Percentiles rank a stretch among this genome's conserved stretches.
phyloP scores from a whole-genome alignment of 306 rosid species.

The Citrullus mucosospermus region DNA sequence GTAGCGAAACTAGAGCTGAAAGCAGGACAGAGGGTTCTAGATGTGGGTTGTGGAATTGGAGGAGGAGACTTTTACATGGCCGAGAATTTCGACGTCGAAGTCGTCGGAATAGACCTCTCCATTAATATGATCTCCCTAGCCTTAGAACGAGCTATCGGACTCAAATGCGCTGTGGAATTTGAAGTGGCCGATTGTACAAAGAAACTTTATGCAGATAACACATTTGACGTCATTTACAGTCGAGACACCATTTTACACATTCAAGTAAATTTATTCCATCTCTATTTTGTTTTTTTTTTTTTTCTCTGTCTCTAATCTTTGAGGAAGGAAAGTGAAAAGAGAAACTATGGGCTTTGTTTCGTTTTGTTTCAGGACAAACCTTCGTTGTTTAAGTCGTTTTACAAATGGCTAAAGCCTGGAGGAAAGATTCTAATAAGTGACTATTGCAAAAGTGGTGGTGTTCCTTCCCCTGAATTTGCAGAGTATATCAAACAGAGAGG shows the following conservation, averaged over 20 bases:
- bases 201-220: slow-evolving; percentile 48
- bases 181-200: slow-evolving; percentile 86
- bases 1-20: slow-evolving; percentile 65
- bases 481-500: slow-evolving; percentile 75
- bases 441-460: slow-evolving; percentile 61
- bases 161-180: slow-evolving; percentile 61
- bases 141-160: slow-evolving; percentile 75
- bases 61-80: slow-evolving; percentile 98
- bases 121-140: slow-evolving; percentile 88
- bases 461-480: slow-evolving; percentile 49
- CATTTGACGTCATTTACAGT: slow-evolving; percentile 76
- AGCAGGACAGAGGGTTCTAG: slow-evolving; percentile 76
- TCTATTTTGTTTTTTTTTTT: neutral
- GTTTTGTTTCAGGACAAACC: slow-evolving; percentile 55
- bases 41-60: slow-evolving; percentile 96
- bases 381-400: slow-evolving; percentile 55
- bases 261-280: slow-evolving; percentile 36
- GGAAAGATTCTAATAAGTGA: slow-evolving; percentile 83
- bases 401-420: slow-evolving; percentile 90
- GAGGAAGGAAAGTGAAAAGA: neutral
- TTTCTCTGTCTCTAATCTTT: neutral
- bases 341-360: neutral
- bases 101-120: slow-evolving; percentile 85
- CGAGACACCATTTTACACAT: slow-evolving; percentile 81
- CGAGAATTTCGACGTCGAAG: slow-evolving; percentile 62